These are phyloP conservation scores for Elaeagnus macrophylla DNA, from an alignment of 306 rosid genomes.

Conservation along the genomic window DNA sequence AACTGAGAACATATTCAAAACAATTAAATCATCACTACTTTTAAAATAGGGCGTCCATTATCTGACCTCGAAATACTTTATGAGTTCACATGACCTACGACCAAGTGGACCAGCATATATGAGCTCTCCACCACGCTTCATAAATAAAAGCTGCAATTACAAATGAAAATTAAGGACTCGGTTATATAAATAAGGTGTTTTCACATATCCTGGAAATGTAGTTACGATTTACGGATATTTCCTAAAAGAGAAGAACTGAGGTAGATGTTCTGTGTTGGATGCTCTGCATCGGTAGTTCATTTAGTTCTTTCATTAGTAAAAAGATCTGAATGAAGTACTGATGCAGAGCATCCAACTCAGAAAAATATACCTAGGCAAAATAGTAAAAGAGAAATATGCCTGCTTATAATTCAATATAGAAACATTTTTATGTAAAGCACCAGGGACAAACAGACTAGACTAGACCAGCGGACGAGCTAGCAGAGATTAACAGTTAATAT, in stretches of 20 bases:
- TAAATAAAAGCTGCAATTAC: conserved; percentile 63
- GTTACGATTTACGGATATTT: not conserved
- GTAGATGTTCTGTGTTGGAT: too few relatives aligned
- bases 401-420: too few relatives aligned
- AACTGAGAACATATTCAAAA: not conserved
- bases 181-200: conserved; percentile 14
- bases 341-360: too few relatives aligned
- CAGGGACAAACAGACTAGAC: too few relatives aligned
- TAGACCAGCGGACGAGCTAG: too few relatives aligned
- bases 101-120: conserved; percentile 99
- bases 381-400: too few relatives aligned
- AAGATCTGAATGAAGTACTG: too few relatives aligned
- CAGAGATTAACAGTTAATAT: not conserved
- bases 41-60: conserved; percentile 13
- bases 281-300: too few relatives aligned
- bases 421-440: too few relatives aligned
- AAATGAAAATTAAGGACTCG: conserved; percentile 18
- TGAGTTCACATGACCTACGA: conserved; percentile 70
- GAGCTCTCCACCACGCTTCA: conserved; percentile 99
- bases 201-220: not conserved
- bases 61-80: conserved; percentile 84
- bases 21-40: conserved; percentile 14
- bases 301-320: too few relatives aligned
- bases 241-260: too few relatives aligned
- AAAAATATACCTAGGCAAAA: too few relatives aligned